Evolutionary conservation across 1,284 basidiomycete species (phyloP).

Genomic region (Filobasidium uniguttulatum): DNA sequence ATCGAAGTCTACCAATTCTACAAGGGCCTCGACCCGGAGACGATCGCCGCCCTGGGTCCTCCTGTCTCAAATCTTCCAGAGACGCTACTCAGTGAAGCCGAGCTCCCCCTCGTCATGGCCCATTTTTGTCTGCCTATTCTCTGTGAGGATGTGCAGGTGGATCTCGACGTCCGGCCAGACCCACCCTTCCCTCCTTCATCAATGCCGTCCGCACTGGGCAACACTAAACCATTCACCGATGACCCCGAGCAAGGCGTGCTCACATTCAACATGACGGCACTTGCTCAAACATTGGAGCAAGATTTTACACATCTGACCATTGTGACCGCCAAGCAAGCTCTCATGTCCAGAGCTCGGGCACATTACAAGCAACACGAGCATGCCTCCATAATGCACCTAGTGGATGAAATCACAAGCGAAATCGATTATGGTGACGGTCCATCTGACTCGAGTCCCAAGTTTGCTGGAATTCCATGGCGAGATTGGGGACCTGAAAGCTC

Average conservation of each 20-base stretch:
- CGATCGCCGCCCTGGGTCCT: not conserved
- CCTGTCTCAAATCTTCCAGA: not conserved
- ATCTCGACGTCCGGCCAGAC: not conserved
- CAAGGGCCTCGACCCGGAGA: not conserved
- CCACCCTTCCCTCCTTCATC: not conserved
- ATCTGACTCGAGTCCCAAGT: no score
- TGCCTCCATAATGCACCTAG: no score
- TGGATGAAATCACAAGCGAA: no score
- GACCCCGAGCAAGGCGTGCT: not conserved
- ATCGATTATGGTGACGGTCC: no score
- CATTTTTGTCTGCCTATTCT: not conserved
- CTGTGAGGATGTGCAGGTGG: not conserved
- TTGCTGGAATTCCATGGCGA: no score
- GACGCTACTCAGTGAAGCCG: no score
- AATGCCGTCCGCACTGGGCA: not conserved
- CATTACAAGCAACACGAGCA: no score
- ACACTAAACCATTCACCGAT: not conserved
- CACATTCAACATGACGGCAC: not conserved
- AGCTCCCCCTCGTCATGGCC: no score
- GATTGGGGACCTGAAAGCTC: not conserved
- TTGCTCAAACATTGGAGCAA: not conserved
- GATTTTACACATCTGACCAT: not conserved
- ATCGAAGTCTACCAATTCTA: not conserved
- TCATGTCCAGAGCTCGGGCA: no score
- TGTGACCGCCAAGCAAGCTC: not conserved